Evolutionary conservation across 2,329 filamentous ascomycete genomes (phyloP).

Genomic region (Chaetomiaceae sp.): DNA sequence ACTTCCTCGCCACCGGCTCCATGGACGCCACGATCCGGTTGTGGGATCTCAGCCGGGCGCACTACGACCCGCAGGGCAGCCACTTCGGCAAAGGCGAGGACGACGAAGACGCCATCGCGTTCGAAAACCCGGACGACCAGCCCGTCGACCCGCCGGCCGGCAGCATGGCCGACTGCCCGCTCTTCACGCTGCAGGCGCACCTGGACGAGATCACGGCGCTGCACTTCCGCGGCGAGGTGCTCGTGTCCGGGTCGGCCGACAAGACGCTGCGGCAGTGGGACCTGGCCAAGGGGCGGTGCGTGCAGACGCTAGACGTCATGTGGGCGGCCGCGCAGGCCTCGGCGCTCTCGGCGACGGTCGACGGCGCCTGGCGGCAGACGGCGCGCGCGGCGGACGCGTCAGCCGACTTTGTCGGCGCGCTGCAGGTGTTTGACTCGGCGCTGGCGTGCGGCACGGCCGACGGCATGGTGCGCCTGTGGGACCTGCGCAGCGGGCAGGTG

Average conservation of each 20-base stretch:
- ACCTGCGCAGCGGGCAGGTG: constrained; percentile 93
- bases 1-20: constrained; percentile 88
- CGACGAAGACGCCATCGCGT: constrained; percentile 63
- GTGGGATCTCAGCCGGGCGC: constrained; percentile 88
- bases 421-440: constrained; percentile 94
- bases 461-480: constrained; percentile 95
- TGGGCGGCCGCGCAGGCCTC: constrained; percentile 94
- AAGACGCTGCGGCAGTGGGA: constrained; percentile 98
- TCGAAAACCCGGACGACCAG: constrained; percentile 63
- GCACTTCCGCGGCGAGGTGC: constrained; percentile 79
- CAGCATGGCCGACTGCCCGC: constrained; percentile 80
- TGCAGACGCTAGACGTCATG: constrained; percentile 94
- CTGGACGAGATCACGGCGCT: constrained; percentile 92
- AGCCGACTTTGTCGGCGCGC: constrained; percentile 87
- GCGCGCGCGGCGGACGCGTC: constrained; percentile 65
- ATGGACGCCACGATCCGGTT: constrained; percentile 90
- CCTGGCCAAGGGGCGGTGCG: constrained; percentile 90
- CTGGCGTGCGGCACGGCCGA: constrained; percentile 95
- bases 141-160: constrained; percentile 65
- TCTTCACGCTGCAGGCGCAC: constrained; percentile 86
- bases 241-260: constrained; percentile 93
- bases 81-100: constrained; percentile 53
- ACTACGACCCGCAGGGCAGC: constrained; percentile 67
- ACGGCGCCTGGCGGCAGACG: constrained; percentile 66
- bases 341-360: constrained; percentile 55